Evolutionary conservation across 2,329 filamentous ascomycete genomes (phyloP).

Genomic region (Cryphonectria nitschkei): DNA sequence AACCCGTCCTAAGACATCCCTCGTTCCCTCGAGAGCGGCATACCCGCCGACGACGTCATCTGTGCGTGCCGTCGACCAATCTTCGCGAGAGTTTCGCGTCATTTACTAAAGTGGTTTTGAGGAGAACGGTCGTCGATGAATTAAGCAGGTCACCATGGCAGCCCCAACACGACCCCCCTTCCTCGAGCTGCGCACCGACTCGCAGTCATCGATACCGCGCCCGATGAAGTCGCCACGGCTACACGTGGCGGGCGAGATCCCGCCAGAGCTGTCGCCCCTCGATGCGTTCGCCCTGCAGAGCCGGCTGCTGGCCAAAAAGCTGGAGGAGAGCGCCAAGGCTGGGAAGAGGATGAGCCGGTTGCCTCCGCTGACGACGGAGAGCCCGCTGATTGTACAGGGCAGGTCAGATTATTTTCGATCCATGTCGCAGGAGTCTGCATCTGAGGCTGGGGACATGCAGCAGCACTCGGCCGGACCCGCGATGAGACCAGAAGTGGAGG

Average conservation of each 20-base stretch:
- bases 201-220: conserved; percentile 56
- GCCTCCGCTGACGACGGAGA: conserved; percentile 79
- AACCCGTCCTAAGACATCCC: conserved; percentile 4
- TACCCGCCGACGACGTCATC: conserved; percentile 26
- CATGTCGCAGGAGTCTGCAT: conserved; percentile 64
- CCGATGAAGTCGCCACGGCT: conserved; percentile 74
- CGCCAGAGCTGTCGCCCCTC: conserved; percentile 88
- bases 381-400: conserved; percentile 74
- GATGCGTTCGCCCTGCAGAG: conserved; percentile 95
- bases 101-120: background rate
- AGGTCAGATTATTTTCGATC: conserved; percentile 83
- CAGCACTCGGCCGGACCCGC: conserved; percentile 49
- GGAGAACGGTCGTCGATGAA: conserved; percentile 22
- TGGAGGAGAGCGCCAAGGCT: conserved; percentile 76
- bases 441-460: conserved; percentile 49
- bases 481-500: conserved; percentile 60
- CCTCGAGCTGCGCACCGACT: conserved; percentile 63
- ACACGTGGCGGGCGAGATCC: conserved; percentile 78
- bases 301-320: conserved; percentile 80
- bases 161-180: conserved; percentile 54
- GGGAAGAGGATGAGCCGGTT: conserved; percentile 84
- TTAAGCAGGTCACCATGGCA: conserved; percentile 48
- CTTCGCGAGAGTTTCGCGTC: conserved; percentile 16
- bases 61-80: conserved; percentile 16
- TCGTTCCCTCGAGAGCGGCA: conserved; percentile 18